Evolutionary conservation across 257 asterid genomes (phyloP), one percentile per base, ranked within the genome.

Genomic region (Petunia secreta): DNA sequence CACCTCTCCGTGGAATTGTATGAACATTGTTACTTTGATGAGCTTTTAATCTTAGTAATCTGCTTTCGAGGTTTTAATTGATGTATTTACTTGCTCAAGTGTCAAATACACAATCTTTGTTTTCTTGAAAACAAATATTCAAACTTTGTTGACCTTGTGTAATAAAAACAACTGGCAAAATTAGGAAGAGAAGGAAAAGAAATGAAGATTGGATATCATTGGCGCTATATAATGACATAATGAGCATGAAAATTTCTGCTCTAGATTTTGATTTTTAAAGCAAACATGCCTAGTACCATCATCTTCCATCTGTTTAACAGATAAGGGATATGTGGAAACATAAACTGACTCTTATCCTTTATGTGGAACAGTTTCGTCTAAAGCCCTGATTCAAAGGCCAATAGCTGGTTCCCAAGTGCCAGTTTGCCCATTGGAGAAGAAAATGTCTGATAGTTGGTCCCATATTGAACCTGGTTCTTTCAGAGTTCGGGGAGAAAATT

Each of bases 391-490:
- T 68, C 96, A 82, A 69, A 91, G 95, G 80, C 99, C 98, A 38
- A 78, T 89, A 77, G 98, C 98, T 48, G 99, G 99, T 81, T 86
- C 98, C 55, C 99, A 96, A 84, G 96, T 96, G 65, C 98, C 98
- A 1, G 92, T 86, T 68, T 92, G 95, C 68, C 98, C 97, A 39
- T 69, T 89, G 84, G 98, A 92, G 82, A 96, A 96, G 91, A 90
- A 91, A 86, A 88, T 92, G 75, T 90, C 95, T 0, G 95, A 92
- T 81, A 94, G 91, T 88, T 96, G 99, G 99, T 96, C 99, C 10
- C 92, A 84, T 3, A 86, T 94, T 74, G 98, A 92, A 82, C 95
- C 98, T 0, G 90, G 96, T 79, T 88, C 92, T 76, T 96, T 94
- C 82, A 89, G 89, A 85, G 89, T 96, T 80, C 89, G 99, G 80